Conservation (phyloP, 768 basidiomycete genomes). For the Hebeloma cylindrosporum region DNA sequence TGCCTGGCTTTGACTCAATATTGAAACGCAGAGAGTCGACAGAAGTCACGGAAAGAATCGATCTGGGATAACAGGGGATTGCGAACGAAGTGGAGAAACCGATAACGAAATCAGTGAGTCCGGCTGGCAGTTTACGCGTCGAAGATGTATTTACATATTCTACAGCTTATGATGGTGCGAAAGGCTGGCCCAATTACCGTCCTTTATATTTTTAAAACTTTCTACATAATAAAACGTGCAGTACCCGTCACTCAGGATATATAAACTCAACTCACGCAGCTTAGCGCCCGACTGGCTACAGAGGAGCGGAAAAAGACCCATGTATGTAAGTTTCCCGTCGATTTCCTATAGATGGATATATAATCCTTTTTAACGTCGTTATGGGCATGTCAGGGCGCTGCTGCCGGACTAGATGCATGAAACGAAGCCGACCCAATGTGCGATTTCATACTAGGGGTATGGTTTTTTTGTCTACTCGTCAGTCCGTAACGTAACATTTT, state of each 20-base stretch:
- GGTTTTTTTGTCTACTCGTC: constrained; percentile 13
- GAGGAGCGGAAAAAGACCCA: constrained; percentile 45
- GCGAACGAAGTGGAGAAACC: constrained; percentile 67
- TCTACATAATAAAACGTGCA: constrained; percentile 26
- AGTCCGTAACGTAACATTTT: neutral
- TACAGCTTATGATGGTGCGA: constrained; percentile 54
- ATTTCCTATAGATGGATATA: neutral
- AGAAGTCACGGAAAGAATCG: constrained; percentile 59
- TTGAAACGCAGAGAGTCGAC: constrained; percentile 74
- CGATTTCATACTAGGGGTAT: constrained; percentile 66
- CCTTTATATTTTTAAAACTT: neutral
- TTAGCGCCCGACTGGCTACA: constrained; percentile 62
- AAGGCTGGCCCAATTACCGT: constrained; percentile 41
- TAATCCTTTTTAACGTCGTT: constrained; percentile 41
- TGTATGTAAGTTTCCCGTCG: constrained; percentile 30
- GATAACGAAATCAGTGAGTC: constrained; percentile 65
- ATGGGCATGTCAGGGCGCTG: constrained; percentile 55
- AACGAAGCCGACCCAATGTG: constrained; percentile 72
- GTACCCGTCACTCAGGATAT: constrained; percentile 66
- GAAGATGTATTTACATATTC: constrained; percentile 3
- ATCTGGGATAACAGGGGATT: constrained; percentile 47
- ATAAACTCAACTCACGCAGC: constrained; percentile 59
- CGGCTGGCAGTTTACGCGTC: constrained; percentile 1
- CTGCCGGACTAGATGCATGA: constrained; percentile 51
- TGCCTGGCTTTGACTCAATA: constrained; percentile 51